phyloP scores from a whole-genome alignment of 768 basidiomycete genomes.

The Mrakia gelida region DNA sequence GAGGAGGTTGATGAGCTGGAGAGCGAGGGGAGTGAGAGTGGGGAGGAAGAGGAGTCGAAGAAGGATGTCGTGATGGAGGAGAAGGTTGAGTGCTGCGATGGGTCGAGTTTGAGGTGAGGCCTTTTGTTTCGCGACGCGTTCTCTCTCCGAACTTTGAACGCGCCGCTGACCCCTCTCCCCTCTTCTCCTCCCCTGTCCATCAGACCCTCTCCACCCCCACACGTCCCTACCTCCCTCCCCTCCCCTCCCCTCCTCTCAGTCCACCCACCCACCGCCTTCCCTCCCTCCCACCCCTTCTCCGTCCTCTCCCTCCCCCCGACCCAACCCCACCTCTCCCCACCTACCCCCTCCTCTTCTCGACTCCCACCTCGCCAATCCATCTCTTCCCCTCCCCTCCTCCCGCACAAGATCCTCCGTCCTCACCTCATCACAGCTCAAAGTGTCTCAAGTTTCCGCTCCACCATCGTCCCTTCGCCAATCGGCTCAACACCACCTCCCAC shows the following conservation, averaged over 20 bases:
- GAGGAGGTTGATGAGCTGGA: too few relatives aligned
- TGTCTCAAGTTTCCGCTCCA: background rate
- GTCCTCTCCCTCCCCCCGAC: background rate
- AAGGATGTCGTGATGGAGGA: too few relatives aligned
- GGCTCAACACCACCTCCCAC: background rate
- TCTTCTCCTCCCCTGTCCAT: too few relatives aligned
- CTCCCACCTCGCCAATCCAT: background rate
- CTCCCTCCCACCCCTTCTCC: background rate
- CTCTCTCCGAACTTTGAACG: background rate
- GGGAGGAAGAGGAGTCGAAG: too few relatives aligned
- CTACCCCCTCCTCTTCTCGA: background rate
- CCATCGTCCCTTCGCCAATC: background rate
- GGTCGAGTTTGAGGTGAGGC: background rate
- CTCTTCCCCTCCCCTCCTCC: background rate
- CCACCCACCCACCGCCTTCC: background rate
- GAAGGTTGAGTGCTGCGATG: too few relatives aligned
- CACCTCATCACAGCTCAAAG: background rate
- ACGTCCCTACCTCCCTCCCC: background rate
- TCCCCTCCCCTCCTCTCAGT: background rate
- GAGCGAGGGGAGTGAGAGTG: too few relatives aligned
- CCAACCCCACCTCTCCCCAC: too few relatives aligned
- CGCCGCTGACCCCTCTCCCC: too few relatives aligned
- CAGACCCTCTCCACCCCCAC: too few relatives aligned
- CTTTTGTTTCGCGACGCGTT: background rate
- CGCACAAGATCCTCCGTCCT: background rate